A percentile compares a stretch with the other conserved stretches of the same genome.
Evolutionary conservation across 768 basidiomycete genomes (phyloP).

Genomic region (Mycena venus): DNA sequence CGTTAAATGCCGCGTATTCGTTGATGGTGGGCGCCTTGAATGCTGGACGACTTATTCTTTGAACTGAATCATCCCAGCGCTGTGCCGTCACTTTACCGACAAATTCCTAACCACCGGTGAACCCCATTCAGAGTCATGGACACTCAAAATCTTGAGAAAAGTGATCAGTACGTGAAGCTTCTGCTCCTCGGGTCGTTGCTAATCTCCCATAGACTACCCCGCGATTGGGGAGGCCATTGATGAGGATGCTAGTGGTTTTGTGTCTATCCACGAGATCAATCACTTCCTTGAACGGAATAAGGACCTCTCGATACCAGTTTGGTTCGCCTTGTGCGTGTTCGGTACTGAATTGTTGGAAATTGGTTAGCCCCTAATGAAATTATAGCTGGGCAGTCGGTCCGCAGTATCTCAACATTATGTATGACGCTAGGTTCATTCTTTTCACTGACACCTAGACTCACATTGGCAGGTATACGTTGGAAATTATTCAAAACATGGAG

Average conservation of each 20-base stretch:
- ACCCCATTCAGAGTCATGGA: slow-evolving; percentile 21
- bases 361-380: not conserved
- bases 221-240: slow-evolving; percentile 36
- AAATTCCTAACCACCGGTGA: slow-evolving; percentile 25
- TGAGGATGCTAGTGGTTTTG: slow-evolving; percentile 36
- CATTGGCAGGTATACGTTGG: not conserved
- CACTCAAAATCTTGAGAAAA: slow-evolving; percentile 38
- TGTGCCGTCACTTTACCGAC: slow-evolving; percentile 32
- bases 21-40: slow-evolving; percentile 34
- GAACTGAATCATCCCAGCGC: slow-evolving; percentile 14
- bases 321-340: slow-evolving; percentile 18
- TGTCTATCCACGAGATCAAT: slow-evolving; percentile 34
- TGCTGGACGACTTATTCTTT: too few species aligned
- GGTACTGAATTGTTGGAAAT: too few species aligned
- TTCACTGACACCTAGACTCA: not conserved
- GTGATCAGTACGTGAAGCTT: slow-evolving; percentile 35
- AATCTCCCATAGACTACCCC: slow-evolving; percentile 26
- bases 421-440: too few species aligned
- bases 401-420: slow-evolving; percentile 8
- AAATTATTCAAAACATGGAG: too few species aligned
- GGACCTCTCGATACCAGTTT: not conserved
- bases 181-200: not conserved
- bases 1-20: slow-evolving; percentile 37
- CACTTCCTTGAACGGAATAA: slow-evolving; percentile 28
- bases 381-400: slow-evolving; percentile 16